Conservation (phyloP, 331 rosid genomes). For the Quercus tomentella region DNA sequence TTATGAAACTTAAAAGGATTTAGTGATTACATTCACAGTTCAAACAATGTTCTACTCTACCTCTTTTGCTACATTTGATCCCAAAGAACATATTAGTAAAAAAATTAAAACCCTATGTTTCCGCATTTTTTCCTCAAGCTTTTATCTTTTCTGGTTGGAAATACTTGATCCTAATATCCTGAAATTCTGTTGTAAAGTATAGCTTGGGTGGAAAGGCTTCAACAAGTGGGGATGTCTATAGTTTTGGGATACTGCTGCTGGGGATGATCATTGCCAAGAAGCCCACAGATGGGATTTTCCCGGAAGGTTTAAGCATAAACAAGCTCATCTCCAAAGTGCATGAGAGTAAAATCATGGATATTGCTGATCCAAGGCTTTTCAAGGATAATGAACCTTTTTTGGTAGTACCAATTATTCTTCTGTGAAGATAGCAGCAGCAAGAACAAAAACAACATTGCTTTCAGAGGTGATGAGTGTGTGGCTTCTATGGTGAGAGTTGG, state of each 20-base stretch:
- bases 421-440: too few relatives aligned
- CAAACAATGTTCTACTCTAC: too few relatives aligned
- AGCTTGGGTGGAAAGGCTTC: slow-evolving; percentile 31
- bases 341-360: slow-evolving; percentile 14
- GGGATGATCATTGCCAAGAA: slow-evolving; percentile 35
- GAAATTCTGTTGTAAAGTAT: slow-evolving; percentile 26
- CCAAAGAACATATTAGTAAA: too few relatives aligned
- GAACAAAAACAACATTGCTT: neutral
- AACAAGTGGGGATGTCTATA: slow-evolving; percentile 36
- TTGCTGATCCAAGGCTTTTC: slow-evolving; percentile 22
- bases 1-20: too few relatives aligned
- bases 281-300: slow-evolving; percentile 42
- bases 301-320: slow-evolving; percentile 26
- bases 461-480: slow-evolving; percentile 19
- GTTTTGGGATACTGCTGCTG: slow-evolving; percentile 41
- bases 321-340: neutral
- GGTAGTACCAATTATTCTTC: neutral
- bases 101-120: too few relatives aligned
- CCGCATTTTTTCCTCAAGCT: too few relatives aligned
- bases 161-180: neutral
- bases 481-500: slow-evolving; percentile 22
- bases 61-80: too few relatives aligned
- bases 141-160: neutral
- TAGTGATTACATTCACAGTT: too few relatives aligned
- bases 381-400: neutral